A percentile compares a stretch with the other conserved stretches of the same genome.
phyloP scores from a whole-genome alignment of 495 filamentous ascomycete species.

The Rhizodiscina lignyota region DNA sequence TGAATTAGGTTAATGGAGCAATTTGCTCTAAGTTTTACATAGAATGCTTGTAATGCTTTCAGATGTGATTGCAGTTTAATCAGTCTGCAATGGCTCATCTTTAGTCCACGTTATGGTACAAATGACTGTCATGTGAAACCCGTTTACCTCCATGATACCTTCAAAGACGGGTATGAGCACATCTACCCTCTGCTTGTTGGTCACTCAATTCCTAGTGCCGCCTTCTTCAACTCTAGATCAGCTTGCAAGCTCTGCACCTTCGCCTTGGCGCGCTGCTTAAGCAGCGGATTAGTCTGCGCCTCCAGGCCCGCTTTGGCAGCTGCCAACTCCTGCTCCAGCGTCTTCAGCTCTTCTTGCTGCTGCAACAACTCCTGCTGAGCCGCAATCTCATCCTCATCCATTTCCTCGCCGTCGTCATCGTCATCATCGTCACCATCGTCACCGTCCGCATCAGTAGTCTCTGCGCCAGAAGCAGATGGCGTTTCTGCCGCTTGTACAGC shows the following conservation, averaged over 20 bases:
- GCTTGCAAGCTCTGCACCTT: slow-evolving; percentile 34
- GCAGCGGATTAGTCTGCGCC: slow-evolving; percentile 25
- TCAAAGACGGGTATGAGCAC: no score
- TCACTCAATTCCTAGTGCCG: no score
- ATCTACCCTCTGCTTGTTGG: no score
- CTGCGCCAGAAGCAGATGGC: slow-evolving; percentile 11
- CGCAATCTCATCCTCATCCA: slow-evolving; percentile 24
- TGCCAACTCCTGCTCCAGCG: slow-evolving; percentile 26
- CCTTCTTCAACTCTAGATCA: slow-evolving; percentile 40
- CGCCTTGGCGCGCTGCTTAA: slow-evolving; percentile 34
- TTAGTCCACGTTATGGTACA: no score
- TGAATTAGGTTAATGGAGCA: no score
- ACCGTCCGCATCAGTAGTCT: slow-evolving; percentile 29
- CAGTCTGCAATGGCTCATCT: no score
- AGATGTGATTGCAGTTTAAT: no score
- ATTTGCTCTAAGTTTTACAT: no score
- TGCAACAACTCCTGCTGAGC: slow-evolving; percentile 28
- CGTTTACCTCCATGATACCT: no score
- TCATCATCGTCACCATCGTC: slow-evolving; percentile 33
- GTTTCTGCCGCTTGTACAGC: slow-evolving; percentile 6
- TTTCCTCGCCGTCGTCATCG: slow-evolving; percentile 29
- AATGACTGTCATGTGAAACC: no score
- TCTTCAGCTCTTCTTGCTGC: slow-evolving; percentile 36
- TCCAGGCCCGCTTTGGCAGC: slow-evolving; percentile 26
- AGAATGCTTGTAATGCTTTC: no score